Evolutionary conservation across 2,329 filamentous ascomycete species (phyloP).

Genomic region (Dactylonectria macrodidyma): DNA sequence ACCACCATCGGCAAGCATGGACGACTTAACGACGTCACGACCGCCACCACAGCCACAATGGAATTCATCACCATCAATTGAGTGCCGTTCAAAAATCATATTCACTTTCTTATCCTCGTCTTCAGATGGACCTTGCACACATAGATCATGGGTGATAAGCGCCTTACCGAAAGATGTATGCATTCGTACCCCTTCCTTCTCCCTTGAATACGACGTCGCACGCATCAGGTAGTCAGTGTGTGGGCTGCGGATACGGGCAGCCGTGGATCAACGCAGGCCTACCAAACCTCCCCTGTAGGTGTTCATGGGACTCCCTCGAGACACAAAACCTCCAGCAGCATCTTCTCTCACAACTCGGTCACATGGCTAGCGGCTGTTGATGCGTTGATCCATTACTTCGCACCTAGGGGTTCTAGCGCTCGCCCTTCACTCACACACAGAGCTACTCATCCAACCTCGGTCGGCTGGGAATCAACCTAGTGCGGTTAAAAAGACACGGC

Average conservation of each 20-base stretch:
- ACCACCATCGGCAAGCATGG: not conserved
- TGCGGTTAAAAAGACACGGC: slow-evolving; percentile 11
- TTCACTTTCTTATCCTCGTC: not conserved
- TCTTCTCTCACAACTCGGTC: not conserved
- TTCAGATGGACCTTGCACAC: not conserved
- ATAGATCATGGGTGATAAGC: not conserved
- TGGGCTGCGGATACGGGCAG: slow-evolving; percentile 4
- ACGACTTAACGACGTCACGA: slow-evolving; percentile 13
- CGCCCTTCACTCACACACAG: not conserved
- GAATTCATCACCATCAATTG: not conserved
- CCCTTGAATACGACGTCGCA: slow-evolving; percentile 9
- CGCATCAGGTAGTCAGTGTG: not conserved
- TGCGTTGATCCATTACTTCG: slow-evolving; percentile 14
- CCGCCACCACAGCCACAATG: slow-evolving; percentile 4
- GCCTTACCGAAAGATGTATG: not conserved
- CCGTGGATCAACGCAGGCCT: slow-evolving; percentile 5
- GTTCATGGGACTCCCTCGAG: slow-evolving; percentile 14
- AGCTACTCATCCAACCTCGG: slow-evolving; percentile 7
- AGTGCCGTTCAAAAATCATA: not conserved
- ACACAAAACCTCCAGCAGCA: not conserved
- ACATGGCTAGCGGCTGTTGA: slow-evolving; percentile 7
- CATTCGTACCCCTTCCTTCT: not conserved
- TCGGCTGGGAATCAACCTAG: slow-evolving; percentile 26
- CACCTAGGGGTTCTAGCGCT: not conserved
- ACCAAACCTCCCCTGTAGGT: slow-evolving; percentile 3